These are phyloP conservation scores for Ramaria sp. DNA, from an alignment of 768 basidiomycete species.

Conservation along the genomic window DNA sequence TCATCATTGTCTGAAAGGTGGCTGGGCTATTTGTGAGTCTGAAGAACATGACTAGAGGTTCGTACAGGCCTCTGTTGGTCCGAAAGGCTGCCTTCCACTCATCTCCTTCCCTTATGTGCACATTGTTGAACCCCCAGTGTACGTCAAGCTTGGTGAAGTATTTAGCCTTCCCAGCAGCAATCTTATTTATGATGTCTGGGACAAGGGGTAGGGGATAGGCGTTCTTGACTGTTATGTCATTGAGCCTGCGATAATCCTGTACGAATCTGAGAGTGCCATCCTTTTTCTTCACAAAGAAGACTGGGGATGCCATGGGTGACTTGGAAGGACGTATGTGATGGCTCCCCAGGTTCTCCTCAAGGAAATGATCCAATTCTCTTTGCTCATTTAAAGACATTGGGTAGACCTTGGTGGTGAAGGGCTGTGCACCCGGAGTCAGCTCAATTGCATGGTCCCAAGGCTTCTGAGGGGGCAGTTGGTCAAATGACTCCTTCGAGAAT, in stretches of 20 bases:
- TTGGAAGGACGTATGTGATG: not conserved
- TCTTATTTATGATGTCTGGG: conserved; percentile 11
- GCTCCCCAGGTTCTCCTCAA: not conserved
- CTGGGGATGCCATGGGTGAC: conserved; percentile 15
- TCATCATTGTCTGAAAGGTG: conserved; percentile 26
- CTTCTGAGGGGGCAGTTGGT: not conserved
- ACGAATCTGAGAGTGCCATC: conserved; percentile 22
- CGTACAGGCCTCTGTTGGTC: conserved; percentile 26
- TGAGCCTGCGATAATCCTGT: conserved; percentile 23
- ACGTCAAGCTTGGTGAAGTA: conserved; percentile 23
- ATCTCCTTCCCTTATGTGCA: conserved; percentile 29
- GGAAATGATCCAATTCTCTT: not conserved
- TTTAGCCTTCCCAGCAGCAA: conserved; percentile 5
- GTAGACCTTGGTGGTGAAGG: not conserved
- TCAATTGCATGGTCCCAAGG: not conserved
- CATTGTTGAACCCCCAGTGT: conserved; percentile 22
- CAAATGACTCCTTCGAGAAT: conserved; percentile 2
- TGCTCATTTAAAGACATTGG: not conserved
- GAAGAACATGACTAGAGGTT: conserved; percentile 32
- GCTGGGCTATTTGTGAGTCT: conserved; percentile 27
- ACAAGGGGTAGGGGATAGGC: conserved; percentile 25
- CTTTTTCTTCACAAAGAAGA: conserved; percentile 23
- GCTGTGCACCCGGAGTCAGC: too few species aligned
- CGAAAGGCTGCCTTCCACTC: conserved; percentile 32
- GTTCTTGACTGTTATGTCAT: conserved; percentile 25